Conservation (phyloP, 1,284 basidiomycete species). For the Melampsora americana region DNA sequence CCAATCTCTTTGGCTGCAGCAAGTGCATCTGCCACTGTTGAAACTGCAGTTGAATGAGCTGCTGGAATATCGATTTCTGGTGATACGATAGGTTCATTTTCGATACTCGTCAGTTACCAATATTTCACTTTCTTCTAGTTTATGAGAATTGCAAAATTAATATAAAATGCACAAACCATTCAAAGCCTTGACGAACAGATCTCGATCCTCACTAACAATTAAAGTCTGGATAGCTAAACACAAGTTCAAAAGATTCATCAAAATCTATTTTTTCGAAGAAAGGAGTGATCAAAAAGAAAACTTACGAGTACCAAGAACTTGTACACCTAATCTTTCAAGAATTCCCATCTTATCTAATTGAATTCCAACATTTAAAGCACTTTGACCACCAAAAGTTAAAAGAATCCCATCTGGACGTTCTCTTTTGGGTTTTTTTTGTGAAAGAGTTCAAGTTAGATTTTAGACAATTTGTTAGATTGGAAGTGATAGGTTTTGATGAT, state of each 20-base stretch:
- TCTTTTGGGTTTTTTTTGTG: conserved; percentile 12
- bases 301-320: conserved; percentile 81
- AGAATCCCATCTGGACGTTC: conserved; percentile 96
- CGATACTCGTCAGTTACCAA: neutral
- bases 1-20: conserved; percentile 86
- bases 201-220: conserved; percentile 94
- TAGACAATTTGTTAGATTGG: too few relatives aligned
- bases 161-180: conserved; percentile 65
- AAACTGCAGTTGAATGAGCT: conserved; percentile 94
- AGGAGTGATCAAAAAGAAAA: neutral
- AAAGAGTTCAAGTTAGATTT: too few relatives aligned
- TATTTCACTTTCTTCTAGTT: too few relatives aligned
- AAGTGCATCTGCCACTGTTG: conserved; percentile 87
- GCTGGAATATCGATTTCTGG: conserved; percentile 98
- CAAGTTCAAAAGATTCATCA: neutral
- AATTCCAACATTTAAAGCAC: conserved; percentile 95
- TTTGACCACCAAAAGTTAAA: conserved; percentile 97
- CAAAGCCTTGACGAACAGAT: conserved; percentile 93
- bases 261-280: too few relatives aligned
- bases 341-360: conserved; percentile 97
- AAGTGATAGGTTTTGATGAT: too few relatives aligned
- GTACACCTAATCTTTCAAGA: conserved; percentile 86
- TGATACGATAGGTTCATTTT: conserved; percentile 19
- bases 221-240: conserved; percentile 73
- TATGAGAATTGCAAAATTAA: too few relatives aligned